Conservation (phyloP, 2,329 filamentous ascomycete species). For the Sclerotinia spermophila region DNA sequence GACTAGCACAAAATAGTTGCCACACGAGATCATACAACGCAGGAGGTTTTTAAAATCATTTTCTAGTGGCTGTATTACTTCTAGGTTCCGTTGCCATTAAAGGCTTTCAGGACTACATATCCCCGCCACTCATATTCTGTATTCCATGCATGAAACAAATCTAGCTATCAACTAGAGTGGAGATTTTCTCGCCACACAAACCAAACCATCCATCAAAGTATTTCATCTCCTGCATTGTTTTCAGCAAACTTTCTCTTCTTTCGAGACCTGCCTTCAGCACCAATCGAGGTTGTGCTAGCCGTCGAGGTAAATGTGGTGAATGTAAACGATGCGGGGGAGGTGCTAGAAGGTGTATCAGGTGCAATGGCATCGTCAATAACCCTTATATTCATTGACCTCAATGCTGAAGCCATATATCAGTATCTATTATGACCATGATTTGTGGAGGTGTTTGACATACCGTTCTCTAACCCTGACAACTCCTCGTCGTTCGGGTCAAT, state of each 20-base stretch:
- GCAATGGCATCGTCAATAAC: too few relatives aligned
- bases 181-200: neutral
- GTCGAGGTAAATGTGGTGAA: too few relatives aligned
- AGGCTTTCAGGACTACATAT: neutral
- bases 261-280: neutral
- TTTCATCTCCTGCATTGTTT: neutral
- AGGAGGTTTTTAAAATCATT: neutral
- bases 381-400: neutral
- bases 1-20: neutral
- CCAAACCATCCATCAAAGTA: neutral
- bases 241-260: neutral
- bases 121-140: neutral
- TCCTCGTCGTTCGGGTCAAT: too few relatives aligned
- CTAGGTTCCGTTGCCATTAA: neutral
- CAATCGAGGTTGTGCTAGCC: fast-evolving
- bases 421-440: neutral
- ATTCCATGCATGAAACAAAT: neutral
- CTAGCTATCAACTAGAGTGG: too few relatives aligned
- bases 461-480: too few relatives aligned
- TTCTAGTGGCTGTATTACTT: neutral
- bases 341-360: too few relatives aligned
- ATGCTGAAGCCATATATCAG: neutral
- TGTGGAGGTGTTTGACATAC: neutral
- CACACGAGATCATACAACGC: neutral
- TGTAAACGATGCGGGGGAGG: neutral